Evolutionary conservation across 805 yeast species (phyloP), one percentile per base, ranked within the genome.

Genomic region (Metschnikowia bowlesiae): DNA sequence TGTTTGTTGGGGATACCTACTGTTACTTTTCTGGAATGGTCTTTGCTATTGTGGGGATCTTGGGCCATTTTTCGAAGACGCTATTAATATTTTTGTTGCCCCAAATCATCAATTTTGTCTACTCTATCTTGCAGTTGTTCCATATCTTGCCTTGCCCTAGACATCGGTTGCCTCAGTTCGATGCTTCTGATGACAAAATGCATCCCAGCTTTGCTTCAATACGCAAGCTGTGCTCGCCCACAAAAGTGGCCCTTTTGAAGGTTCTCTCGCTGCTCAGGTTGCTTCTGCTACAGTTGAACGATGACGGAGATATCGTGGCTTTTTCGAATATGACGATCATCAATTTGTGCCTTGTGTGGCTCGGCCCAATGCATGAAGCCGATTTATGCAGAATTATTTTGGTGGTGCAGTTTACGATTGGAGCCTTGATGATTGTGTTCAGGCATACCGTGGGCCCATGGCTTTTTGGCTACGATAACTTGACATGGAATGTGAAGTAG

Each of bases 21-120:
- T 94, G 99, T 70, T 94, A 94, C 69, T 91, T 94, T 67, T 89
- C 96, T 28, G 99, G 99, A 3, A 94, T 94, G 99, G 96, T 94
- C 0, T 90, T 94, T 68, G 99, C 98, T 0, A 94, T 91, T 29
- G 96, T 89, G 31, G 98, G 97, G 1, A 94, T 94, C 34, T 76
- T 89, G 51, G 98, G 98, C 1, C 99, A 94, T 72, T 94, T 91
- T 67, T 89, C 97, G 39, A 94, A 94, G 69, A 94, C 99, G 0
- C 73, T 92, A 58, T 73, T 94, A 68, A 68, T 91, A 33, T 85
- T 94, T 62, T 86, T 94, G 64, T 71, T 89, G 39, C 98, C 98
- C 2, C 99, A 94, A 69, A 87, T 94, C 48, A 68, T 89, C 69
- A 94, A 94, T 65, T 94, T 94, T 59, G 57, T 89, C 18, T 94